Conservation (phyloP, 148 eudicot species). For the Fagopyrum homotropicum region DNA sequence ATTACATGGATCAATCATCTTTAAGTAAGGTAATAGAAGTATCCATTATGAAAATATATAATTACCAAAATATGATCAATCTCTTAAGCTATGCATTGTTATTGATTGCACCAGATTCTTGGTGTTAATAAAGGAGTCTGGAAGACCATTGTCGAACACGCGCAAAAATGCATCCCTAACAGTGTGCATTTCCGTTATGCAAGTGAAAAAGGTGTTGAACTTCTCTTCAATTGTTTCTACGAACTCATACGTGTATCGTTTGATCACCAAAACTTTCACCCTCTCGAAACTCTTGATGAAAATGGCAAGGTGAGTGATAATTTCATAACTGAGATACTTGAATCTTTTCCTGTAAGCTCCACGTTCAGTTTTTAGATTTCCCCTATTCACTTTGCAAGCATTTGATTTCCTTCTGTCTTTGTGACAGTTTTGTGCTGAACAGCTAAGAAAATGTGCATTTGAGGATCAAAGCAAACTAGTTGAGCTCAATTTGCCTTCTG, state of each 20-base stretch:
- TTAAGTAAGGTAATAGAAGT: not conserved
- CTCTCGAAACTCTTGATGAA: not conserved
- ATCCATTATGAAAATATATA: too few relatives aligned
- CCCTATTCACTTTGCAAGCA: not conserved
- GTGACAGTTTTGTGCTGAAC: not conserved
- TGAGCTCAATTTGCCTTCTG: not conserved
- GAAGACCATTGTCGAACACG: slow-evolving; percentile 1
- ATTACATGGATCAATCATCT: not conserved
- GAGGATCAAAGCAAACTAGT: not conserved
- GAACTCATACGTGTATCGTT: not conserved
- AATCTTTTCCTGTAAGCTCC: not conserved
- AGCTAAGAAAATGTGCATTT: not conserved
- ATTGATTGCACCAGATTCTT: slow-evolving; percentile 1
- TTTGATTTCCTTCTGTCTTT: not conserved
- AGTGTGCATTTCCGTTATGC: not conserved
- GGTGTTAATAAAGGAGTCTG: not conserved
- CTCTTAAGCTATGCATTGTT: not conserved
- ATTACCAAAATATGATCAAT: not conserved
- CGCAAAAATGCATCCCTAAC: not conserved
- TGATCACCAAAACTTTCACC: not conserved
- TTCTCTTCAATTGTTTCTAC: slow-evolving; percentile 3
- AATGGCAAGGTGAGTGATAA: not conserved
- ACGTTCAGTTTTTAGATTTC: too few relatives aligned
- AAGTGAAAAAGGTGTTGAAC: not conserved
- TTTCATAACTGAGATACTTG: not conserved